Base-by-base conservation (phyloP, 2,329 filamentous ascomycete genomes). In the Fusarium duplospermum region DNA sequence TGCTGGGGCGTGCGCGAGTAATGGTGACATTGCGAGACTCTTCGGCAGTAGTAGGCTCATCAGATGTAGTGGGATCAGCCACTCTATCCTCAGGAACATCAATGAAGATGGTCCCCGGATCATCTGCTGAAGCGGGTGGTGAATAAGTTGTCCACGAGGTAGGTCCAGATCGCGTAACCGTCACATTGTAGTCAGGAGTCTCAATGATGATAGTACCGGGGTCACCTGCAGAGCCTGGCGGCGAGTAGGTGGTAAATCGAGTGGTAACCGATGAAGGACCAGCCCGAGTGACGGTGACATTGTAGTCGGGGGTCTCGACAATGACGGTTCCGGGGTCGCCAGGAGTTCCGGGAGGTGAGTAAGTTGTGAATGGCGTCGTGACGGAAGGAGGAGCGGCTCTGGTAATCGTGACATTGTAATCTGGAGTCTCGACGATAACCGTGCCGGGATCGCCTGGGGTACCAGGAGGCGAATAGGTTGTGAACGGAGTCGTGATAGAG, bases 191-290 rank as follows among this genome's bases (percentile, higher is more conserved):
- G 13, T 62, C 64, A 14, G 71, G 71, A 8, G 71, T 71, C 27
- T 73, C 63, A 10, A 73, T 57, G 2, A 73, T 31, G 13, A 73
- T 59, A 10, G 71, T 73, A 5, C 71, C 71, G n/a, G 71, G 70
- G 18, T 73, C 71, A 6, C 63, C 71, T 6, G 56, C 18, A 11
- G 71, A 47, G 2, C 45, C 67, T 9, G 71, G 71, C 20, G 71
- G 71, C 18, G 31, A 27, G 20, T 62, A 62, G 6, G 59, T 62
- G 7, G 59, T 62, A 20, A 47, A 47, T 7, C n/a, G 40, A 6
- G 36, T 40, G 16, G 59, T 54, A 24, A 56, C n/a, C 18, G 61
- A 54, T 8, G 24, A 29, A 20, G 61, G 45, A 11, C 24, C 61
- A 18, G 22, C 45, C 36, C 42, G 31, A 20, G 69, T 71, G 6